phyloP scores from a whole-genome alignment of 345 rosid genomes.

The Rhizophora apiculata region DNA sequence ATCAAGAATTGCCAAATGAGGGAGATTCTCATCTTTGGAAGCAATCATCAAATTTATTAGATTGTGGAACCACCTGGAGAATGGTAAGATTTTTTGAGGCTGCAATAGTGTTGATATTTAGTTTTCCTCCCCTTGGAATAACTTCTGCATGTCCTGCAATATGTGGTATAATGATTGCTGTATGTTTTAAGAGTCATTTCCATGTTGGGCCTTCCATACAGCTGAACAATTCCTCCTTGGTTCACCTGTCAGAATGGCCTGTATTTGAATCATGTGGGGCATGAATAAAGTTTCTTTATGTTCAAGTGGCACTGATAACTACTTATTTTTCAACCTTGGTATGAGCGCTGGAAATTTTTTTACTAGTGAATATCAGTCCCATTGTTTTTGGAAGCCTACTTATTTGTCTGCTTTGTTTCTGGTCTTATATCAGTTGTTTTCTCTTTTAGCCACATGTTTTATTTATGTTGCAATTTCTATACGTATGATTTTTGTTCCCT shows the following conservation, averaged over 20 bases:
- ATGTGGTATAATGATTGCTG: not conserved
- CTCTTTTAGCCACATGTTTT: no score
- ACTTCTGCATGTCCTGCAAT: not conserved
- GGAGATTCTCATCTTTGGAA: constrained; percentile 27
- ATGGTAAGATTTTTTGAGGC: constrained; percentile 22
- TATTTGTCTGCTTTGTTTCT: no score
- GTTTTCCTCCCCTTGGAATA: constrained; percentile 1
- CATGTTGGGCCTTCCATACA: not conserved
- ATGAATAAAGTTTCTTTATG: no score
- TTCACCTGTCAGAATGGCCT: not conserved
- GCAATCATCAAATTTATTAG: constrained; percentile 20
- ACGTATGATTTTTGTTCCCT: no score
- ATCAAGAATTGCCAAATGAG: constrained; percentile 17
- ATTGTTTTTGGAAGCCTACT: no score
- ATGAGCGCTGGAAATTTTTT: no score
- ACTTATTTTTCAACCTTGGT: no score
- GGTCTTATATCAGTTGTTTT: no score
- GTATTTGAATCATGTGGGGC: not conserved
- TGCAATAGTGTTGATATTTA: not conserved
- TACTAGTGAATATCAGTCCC: no score
- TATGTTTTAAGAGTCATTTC: not conserved
- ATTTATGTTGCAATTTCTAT: no score
- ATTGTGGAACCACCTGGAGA: constrained; percentile 23
- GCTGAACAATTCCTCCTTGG: not conserved
- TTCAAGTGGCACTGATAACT: no score